A percentile compares a stretch with the other conserved stretches of the same genome.
These are phyloP conservation scores for Solanum acaule DNA, from an alignment of 257 asterid genomes.

Conservation along the genomic window DNA sequence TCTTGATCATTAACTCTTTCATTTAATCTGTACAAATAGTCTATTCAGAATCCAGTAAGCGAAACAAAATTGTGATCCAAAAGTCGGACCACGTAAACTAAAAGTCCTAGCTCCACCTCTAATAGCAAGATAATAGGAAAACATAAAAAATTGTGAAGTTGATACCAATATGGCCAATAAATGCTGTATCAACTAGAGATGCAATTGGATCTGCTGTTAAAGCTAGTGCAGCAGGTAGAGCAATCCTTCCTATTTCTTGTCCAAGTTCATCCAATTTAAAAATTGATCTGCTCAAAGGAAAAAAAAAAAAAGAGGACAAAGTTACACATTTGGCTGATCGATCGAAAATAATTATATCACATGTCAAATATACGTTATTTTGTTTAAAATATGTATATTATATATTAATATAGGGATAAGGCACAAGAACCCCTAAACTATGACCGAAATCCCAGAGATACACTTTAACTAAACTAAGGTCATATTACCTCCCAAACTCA, in stretches of 20 bases:
- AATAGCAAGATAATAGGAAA: neutral
- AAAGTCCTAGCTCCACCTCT: neutral
- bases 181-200: slow-evolving; percentile 71
- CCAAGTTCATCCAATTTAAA: slow-evolving; percentile 66
- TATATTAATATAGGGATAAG: neutral
- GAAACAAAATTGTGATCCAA: neutral
- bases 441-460: too few relatives aligned
- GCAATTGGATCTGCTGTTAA: slow-evolving; percentile 85
- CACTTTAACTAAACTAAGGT: too few relatives aligned
- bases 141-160: neutral
- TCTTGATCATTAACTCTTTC: neutral
- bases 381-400: neutral
- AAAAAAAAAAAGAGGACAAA: neutral
- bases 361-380: neutral
- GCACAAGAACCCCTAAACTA: too few relatives aligned
- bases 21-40: neutral
- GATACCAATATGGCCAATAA: slow-evolving; percentile 80
- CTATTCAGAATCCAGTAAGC: neutral
- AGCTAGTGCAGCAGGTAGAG: slow-evolving; percentile 71
- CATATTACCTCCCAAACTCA: too few relatives aligned
- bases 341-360: neutral
- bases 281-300: slow-evolving; percentile 26
- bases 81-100: neutral
- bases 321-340: neutral
- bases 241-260: slow-evolving; percentile 47